Evolutionary conservation across 2,329 filamentous ascomycete species (phyloP).

Genomic region (Graphilbum sp.): DNA sequence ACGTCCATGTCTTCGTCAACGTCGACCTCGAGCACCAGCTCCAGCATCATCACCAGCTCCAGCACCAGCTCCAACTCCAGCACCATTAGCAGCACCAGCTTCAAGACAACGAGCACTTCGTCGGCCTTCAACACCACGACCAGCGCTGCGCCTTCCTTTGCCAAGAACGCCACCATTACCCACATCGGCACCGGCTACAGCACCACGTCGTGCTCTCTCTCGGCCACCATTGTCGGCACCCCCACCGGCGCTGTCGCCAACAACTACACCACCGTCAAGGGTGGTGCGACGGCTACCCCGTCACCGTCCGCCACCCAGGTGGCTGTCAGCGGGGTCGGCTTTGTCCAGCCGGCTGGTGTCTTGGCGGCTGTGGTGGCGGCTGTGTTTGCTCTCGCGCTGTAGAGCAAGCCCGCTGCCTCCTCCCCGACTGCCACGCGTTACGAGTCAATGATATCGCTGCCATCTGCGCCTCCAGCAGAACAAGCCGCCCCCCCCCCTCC

Average conservation of each 20-base stretch:
- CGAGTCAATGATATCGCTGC: slow-evolving; percentile 6
- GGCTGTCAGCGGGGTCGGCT: slow-evolving; percentile 15
- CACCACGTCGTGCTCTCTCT: slow-evolving; percentile 4
- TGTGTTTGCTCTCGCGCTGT: slow-evolving; percentile 14
- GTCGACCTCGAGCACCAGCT: slow-evolving; percentile 9
- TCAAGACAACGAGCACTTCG: neutral
- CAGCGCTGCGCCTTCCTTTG: slow-evolving; percentile 1
- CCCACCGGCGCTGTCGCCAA: slow-evolving; percentile 6
- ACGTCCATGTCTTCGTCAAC: slow-evolving; percentile 16
- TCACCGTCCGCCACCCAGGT: slow-evolving; percentile 10
- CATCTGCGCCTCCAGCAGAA: slow-evolving; percentile 1
- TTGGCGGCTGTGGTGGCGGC: slow-evolving; percentile 13
- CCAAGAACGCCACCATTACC: slow-evolving; percentile 4
- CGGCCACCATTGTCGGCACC: slow-evolving; percentile 6
- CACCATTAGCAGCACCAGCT: slow-evolving; percentile 3
- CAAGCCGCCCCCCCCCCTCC: slow-evolving; percentile 3
- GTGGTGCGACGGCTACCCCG: slow-evolving; percentile 4
- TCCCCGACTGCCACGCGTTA: slow-evolving; percentile 9
- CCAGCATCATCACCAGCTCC: slow-evolving; percentile 3
- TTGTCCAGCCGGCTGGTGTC: slow-evolving; percentile 16
- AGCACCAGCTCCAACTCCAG: slow-evolving; percentile 4
- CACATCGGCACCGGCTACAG: neutral
- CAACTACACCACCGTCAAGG: slow-evolving; percentile 8
- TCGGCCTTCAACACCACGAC: slow-evolving; percentile 5
- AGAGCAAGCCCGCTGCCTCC: neutral